Conservation (phyloP, 371 early-diverging fungal species). For the Blastocladiella emersonii region DNA sequence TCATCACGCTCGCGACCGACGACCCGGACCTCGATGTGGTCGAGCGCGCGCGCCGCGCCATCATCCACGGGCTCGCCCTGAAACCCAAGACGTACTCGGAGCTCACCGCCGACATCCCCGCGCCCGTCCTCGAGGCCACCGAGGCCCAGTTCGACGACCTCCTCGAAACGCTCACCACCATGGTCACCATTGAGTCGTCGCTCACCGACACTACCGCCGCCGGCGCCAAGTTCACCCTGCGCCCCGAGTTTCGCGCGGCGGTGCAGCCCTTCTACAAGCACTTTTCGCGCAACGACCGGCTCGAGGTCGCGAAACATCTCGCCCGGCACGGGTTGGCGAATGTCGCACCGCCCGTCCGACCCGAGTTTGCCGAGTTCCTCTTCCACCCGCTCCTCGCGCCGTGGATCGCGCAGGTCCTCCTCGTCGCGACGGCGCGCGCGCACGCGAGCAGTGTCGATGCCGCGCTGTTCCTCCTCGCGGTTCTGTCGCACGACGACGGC, state of each 20-base stretch:
- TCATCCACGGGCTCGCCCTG: not conserved
- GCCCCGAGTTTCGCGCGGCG: not conserved
- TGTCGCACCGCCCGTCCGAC: not conserved
- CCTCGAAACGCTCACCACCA: not conserved
- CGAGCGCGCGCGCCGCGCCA: not conserved
- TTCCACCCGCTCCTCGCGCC: not conserved
- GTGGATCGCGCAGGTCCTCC: not conserved
- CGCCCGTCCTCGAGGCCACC: not conserved
- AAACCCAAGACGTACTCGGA: not conserved
- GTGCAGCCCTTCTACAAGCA: not conserved
- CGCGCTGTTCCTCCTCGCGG: not conserved
- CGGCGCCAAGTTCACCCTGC: not conserved
- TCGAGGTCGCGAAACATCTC: not conserved
- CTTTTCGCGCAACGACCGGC: not conserved
- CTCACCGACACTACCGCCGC: not conserved
- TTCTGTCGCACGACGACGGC: not conserved
- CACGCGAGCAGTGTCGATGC: not conserved
- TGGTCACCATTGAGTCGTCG: not conserved
- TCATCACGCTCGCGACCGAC: not conserved
- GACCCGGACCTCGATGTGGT: not conserved
- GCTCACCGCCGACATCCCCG: not conserved
- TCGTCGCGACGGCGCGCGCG: not conserved
- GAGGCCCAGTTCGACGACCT: not conserved
- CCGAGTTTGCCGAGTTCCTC: not conserved
- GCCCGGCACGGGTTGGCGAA: not conserved